Evolutionary conservation across 805 yeast genomes (phyloP).

Genomic region (Cyberlindnera xylosilytica): DNA sequence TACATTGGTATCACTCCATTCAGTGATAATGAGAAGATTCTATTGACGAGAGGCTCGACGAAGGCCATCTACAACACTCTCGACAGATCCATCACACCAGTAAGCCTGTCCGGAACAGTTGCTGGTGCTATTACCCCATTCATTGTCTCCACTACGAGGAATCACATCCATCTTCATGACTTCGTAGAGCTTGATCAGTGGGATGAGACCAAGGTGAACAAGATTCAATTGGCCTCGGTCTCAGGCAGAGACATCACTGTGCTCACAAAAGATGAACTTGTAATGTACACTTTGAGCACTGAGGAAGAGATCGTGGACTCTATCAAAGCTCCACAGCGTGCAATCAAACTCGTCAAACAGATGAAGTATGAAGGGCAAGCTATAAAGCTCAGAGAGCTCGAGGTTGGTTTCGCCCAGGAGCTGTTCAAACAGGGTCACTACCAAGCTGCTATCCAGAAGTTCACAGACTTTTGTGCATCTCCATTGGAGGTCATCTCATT

Average conservation of each 20-base stretch:
- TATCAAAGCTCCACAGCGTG: constrained; percentile 1
- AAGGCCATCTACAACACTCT: constrained; percentile 1
- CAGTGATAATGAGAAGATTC: background rate
- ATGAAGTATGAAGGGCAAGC: constrained; percentile 31
- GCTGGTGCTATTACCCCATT: constrained; percentile 10
- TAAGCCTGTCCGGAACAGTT: constrained; percentile 4
- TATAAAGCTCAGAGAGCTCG: constrained; percentile 39
- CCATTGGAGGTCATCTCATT: constrained; percentile 49
- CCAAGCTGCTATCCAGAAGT: constrained; percentile 38
- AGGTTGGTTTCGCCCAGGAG: constrained; percentile 37
- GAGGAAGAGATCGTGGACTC: constrained; percentile 10
- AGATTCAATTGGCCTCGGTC: constrained; percentile 1
- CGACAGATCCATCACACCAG: background rate
- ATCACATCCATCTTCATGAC: constrained; percentile 10
- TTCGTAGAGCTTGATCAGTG: constrained; percentile 3
- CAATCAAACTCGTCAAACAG: constrained; percentile 40
- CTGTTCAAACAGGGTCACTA: constrained; percentile 31
- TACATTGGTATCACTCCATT: background rate
- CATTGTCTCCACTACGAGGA: constrained; percentile 11
- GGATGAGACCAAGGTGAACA: constrained; percentile 1
- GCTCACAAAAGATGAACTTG: constrained; percentile 7
- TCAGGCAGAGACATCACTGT: background rate
- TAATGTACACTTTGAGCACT: background rate
- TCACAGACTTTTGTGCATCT: constrained; percentile 55
- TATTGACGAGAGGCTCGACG: constrained; percentile 12